Percentiles rank a stretch among this genome's conserved stretches.
phyloP scores from a whole-genome alignment of 2,329 filamentous ascomycete genomes.

The Neoscytalidium dimidiatum region DNA sequence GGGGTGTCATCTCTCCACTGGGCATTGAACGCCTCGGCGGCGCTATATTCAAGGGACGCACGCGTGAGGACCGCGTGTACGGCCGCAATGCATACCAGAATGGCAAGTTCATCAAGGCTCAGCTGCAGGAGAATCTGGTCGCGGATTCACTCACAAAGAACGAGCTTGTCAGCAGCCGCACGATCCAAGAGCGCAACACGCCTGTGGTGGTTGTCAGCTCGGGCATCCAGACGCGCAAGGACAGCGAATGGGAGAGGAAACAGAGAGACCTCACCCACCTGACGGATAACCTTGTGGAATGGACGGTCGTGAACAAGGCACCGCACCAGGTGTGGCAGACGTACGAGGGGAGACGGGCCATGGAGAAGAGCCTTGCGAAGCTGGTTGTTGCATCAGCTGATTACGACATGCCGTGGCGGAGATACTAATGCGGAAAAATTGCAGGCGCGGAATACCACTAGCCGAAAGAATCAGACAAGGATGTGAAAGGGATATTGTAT shows the following conservation, averaged over 20 bases:
- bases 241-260: slow-evolving; percentile 75
- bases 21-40: slow-evolving; percentile 79
- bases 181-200: slow-evolving; percentile 75
- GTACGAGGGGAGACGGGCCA: slow-evolving; percentile 66
- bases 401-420: slow-evolving; percentile 16
- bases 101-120: slow-evolving; percentile 84
- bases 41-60: slow-evolving; percentile 79
- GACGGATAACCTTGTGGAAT: slow-evolving; percentile 75
- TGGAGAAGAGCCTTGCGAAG: slow-evolving; percentile 77
- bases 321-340: slow-evolving; percentile 86
- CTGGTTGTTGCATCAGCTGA: slow-evolving; percentile 54
- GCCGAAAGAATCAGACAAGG: background rate
- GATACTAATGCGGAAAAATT: background rate
- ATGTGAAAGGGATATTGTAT: background rate
- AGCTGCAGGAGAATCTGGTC: slow-evolving; percentile 89
- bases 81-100: slow-evolving; percentile 76
- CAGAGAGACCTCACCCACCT: slow-evolving; percentile 82
- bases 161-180: slow-evolving; percentile 75
- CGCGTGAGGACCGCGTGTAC: slow-evolving; percentile 80
- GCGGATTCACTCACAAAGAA: slow-evolving; percentile 81
- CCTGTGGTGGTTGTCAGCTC: slow-evolving; percentile 83
- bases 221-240: slow-evolving; percentile 66
- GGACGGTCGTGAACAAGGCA: slow-evolving; percentile 84
- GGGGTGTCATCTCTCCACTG: slow-evolving; percentile 82
- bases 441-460: background rate